phyloP scores from a whole-genome alignment of 2,329 filamentous ascomycete genomes.

The Ascochyta clinopodiicola region DNA sequence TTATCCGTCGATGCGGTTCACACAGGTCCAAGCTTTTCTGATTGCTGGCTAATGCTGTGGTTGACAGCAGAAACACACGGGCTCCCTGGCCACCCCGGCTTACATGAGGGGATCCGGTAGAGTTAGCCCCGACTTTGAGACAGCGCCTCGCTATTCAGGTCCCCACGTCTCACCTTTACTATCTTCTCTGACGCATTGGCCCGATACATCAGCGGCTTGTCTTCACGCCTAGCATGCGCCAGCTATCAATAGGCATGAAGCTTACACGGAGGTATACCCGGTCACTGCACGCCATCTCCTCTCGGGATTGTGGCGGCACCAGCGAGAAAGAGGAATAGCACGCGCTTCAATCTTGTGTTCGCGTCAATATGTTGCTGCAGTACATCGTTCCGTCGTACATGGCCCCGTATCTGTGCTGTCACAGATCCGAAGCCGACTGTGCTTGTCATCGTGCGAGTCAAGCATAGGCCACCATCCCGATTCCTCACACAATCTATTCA shows the following conservation, averaged over 20 bases:
- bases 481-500: conserved; percentile 32
- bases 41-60: conserved; percentile 40
- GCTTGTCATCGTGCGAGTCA: conserved; percentile 47
- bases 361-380: conserved; percentile 51
- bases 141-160: conserved; percentile 39
- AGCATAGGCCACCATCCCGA: conserved; percentile 37
- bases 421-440: conserved; percentile 47
- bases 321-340: conserved; percentile 43
- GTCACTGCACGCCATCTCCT: conserved; percentile 45
- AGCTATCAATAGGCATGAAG: conserved; percentile 49
- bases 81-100: conserved; percentile 43
- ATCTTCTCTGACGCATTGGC: conserved; percentile 47
- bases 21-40: conserved; percentile 26
- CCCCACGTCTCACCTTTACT: conserved; percentile 50
- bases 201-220: conserved; percentile 42
- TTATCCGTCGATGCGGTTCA: conserved; percentile 31
- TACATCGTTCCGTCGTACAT: conserved; percentile 50
- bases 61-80: conserved; percentile 43
- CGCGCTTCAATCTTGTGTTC: conserved; percentile 46
- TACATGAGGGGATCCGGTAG: conserved; percentile 48
- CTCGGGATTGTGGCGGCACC: conserved; percentile 44
- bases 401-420: conserved; percentile 47
- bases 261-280: conserved; percentile 45
- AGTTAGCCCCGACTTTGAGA: conserved; percentile 47
- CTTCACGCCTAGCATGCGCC: conserved; percentile 40